Evolutionary conservation across 2,329 filamentous ascomycete species (phyloP), one percentile per base, ranked within the genome.

Genomic region (Aureobasidium mangrovei): DNA sequence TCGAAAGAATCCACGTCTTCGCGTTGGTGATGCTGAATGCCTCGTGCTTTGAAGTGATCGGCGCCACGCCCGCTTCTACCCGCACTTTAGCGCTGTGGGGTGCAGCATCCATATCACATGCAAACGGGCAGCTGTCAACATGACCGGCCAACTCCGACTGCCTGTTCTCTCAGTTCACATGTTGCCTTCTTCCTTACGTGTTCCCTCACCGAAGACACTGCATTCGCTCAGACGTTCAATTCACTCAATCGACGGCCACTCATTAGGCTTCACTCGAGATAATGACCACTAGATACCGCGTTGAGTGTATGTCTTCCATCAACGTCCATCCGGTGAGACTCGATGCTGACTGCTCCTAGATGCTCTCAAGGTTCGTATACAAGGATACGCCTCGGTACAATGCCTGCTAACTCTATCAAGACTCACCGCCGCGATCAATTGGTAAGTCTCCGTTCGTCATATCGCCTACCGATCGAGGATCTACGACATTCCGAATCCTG

Each of bases 401-500:
- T 18, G 1, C 38, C 31, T 42, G 40, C 10, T 35, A 43, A 46
- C 74, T 33, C 82, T 2, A 24, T n/a, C 40, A 43, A 95, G 79
- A 91, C 90, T 51, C 91, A 96, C 74, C 82, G 91, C 54, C 79
- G 91, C 67, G 91, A 96, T 69, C 91, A 96, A 69, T 82, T 96
- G 64, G 89, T 90, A 71, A 78, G 86, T 85, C 74, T 39, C 9
- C 24, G 18, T 18, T 18, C 18, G 18, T 18, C 18, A 18, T 18
- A 18, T 18, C 18, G 18, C 18, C 18, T 18, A 18, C 18, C 18
- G 18, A 18, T 18, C 18, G 18, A 18, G 18, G 18, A 18, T 18
- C 18, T 18, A 18, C 18, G 18, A 18, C 18, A 18, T 18, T 18
- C 18, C 18, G 18, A 18, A 18, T 18, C 18, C 18, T 18, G 32